These are phyloP conservation scores for Macadamia tetraphylla DNA, from an alignment of 164 flowering plant genomes.

Conservation along the genomic window DNA sequence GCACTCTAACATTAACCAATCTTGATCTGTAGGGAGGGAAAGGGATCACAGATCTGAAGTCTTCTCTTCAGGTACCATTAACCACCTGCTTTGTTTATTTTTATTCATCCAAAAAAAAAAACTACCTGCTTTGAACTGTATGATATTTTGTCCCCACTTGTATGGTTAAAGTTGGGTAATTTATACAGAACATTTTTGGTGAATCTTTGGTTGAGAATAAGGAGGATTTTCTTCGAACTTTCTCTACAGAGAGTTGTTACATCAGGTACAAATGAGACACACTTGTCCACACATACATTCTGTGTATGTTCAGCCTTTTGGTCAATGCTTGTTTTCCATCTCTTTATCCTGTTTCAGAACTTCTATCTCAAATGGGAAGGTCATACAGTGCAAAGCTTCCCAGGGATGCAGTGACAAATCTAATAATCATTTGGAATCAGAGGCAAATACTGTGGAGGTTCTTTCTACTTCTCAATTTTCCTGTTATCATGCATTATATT, in stretches of 20 bases:
- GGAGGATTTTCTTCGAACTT: slow-evolving; percentile 76
- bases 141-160: not conserved
- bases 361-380: slow-evolving; percentile 44
- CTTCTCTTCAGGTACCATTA: slow-evolving; percentile 62
- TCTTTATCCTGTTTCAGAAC: slow-evolving; percentile 30
- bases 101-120: no score
- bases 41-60: slow-evolving; percentile 76
- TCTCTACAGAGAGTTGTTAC: slow-evolving; percentile 47
- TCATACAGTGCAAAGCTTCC: slow-evolving; percentile 28
- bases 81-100: not conserved
- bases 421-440: slow-evolving; percentile 22
- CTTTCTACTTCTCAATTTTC: slow-evolving; percentile 6
- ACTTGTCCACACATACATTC: not conserved
- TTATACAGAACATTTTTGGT: slow-evolving; percentile 68
- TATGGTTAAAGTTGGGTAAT: slow-evolving; percentile 6
- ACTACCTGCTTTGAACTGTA: not conserved
- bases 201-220: slow-evolving; percentile 65
- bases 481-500: slow-evolving; percentile 1
- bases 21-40: slow-evolving; percentile 56
- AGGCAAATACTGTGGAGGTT: slow-evolving; percentile 42
- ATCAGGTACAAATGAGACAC: slow-evolving; percentile 39
- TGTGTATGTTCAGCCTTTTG: no score
- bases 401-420: slow-evolving; percentile 22
- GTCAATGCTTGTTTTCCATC: not conserved
- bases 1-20: not conserved